phyloP scores from a whole-genome alignment of 1,284 basidiomycete species.

The Papiliotrema flavescens region DNA sequence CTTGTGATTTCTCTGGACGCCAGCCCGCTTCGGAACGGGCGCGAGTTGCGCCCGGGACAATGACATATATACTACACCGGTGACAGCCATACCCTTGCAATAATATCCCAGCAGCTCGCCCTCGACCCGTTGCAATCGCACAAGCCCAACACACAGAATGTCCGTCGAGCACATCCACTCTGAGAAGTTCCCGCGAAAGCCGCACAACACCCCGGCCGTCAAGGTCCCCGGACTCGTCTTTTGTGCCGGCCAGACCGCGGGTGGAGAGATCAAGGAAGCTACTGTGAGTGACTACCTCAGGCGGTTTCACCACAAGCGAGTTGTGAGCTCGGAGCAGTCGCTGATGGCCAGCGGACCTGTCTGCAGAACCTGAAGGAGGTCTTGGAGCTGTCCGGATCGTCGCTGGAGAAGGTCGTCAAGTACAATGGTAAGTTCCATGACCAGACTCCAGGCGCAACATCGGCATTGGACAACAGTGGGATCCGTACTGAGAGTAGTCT shows the following conservation, averaged over 20 bases:
- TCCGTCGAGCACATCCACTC: constrained; percentile 21
- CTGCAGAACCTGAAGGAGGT: constrained; percentile 27
- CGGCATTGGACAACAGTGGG: neutral
- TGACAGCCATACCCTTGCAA: too few species aligned
- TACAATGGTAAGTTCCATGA: constrained; percentile 52
- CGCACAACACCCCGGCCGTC: constrained; percentile 36
- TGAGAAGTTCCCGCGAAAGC: constrained; percentile 35
- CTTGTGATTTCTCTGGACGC: too few species aligned
- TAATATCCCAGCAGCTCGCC: too few species aligned
- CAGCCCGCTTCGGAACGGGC: too few species aligned
- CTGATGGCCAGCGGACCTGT: constrained; percentile 1
- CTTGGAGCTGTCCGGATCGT: constrained; percentile 30
- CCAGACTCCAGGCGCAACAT: too few species aligned
- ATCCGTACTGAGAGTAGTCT: constrained; percentile 8
- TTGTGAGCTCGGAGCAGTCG: too few species aligned
- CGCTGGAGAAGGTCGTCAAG: constrained; percentile 84
- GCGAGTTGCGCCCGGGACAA: too few species aligned
- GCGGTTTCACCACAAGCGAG: too few species aligned
- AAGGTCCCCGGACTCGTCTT: constrained; percentile 38
- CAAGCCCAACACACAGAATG: constrained; percentile 5
- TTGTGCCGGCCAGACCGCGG: constrained; percentile 32
- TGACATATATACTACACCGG: too few species aligned
- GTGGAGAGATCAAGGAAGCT: constrained; percentile 32
- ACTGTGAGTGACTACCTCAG: constrained; percentile 20
- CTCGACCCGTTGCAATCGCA: neutral